phyloP scores from a whole-genome alignment of 2,329 filamentous ascomycete genomes.

The Neofusicoccum umdonicola region DNA sequence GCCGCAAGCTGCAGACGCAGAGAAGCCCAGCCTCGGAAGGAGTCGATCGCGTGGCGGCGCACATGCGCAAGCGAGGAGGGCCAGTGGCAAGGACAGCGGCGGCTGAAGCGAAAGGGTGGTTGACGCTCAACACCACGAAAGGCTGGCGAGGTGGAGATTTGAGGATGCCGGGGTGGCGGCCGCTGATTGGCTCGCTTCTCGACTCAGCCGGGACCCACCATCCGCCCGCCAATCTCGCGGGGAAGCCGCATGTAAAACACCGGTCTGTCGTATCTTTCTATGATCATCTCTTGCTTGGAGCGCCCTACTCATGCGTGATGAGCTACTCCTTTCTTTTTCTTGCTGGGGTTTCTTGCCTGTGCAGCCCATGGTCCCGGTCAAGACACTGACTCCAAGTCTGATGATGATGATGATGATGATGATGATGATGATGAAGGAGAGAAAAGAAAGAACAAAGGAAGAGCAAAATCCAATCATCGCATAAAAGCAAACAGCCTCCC shows the following conservation, averaged over 20 bases:
- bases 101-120: neutral
- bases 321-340: neutral
- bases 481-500: neutral
- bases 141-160: neutral
- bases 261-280: neutral
- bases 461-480: neutral
- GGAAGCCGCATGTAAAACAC: slow-evolving; percentile 2
- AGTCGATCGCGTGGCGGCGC: too few relatives aligned
- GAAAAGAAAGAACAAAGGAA: neutral
- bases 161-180: neutral
- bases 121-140: slow-evolving; percentile 1
- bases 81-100: too few relatives aligned
- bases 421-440: too few relatives aligned
- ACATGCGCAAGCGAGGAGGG: too few relatives aligned
- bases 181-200: neutral
- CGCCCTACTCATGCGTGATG: too few relatives aligned
- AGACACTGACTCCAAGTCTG: too few relatives aligned
- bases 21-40: too few relatives aligned
- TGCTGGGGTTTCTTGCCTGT: neutral
- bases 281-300: neutral
- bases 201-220: neutral
- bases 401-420: too few relatives aligned
- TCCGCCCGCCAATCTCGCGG: slow-evolving; percentile 4
- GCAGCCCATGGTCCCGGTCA: too few relatives aligned
- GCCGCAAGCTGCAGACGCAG: too few relatives aligned